Conservation (phyloP, 352 stramenopile genomes). For the Blastocystis sp. region DNA sequence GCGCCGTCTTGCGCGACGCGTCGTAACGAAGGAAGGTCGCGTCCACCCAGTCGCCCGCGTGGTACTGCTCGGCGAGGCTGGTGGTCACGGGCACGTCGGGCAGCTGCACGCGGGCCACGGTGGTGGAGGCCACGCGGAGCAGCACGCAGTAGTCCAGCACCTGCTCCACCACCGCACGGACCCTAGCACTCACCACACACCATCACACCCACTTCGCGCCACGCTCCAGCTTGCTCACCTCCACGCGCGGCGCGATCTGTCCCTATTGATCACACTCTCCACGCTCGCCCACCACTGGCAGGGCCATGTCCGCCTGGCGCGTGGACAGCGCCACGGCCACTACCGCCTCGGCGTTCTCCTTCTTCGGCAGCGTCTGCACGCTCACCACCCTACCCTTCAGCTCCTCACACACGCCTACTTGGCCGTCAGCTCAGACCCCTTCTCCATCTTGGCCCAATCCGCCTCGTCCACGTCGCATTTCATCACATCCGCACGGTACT, state of each 20-base stretch:
- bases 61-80: neutral
- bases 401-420: neutral
- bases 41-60: neutral
- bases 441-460: neutral
- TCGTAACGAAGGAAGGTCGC: neutral
- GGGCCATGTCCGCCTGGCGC: slow-evolving; percentile 1
- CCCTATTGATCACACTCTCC: slow-evolving; percentile 3
- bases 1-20: neutral
- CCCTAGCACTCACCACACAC: neutral
- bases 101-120: neutral
- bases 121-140: neutral
- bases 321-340: neutral
- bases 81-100: neutral
- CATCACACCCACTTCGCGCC: neutral
- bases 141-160: neutral
- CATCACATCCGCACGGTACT: neutral
- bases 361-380: neutral
- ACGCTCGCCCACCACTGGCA: neutral
- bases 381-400: neutral
- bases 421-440: neutral
- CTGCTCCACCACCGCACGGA: neutral
- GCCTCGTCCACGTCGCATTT: neutral
- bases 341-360: neutral
- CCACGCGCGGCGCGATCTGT: neutral
- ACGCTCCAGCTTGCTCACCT: neutral